Percentiles rank a stretch among this genome's conserved stretches.
These are phyloP conservation scores for Torrubiellomyces zombiae DNA, from an alignment of 2,329 filamentous ascomycete genomes.

Conservation along the genomic window DNA sequence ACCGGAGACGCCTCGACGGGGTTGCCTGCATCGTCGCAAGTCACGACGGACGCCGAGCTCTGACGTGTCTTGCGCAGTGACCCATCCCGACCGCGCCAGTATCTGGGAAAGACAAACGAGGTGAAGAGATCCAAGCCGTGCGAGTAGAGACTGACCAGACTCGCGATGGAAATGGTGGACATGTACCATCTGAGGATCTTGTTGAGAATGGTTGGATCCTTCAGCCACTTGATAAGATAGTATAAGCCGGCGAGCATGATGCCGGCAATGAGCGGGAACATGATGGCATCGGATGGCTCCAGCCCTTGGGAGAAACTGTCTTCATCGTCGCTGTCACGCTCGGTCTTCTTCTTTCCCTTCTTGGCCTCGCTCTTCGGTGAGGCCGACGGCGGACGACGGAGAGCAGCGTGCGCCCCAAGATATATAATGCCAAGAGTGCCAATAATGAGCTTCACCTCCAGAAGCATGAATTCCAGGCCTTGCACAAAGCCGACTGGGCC, in stretches of 20 bases:
- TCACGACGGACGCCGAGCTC: conserved; percentile 19
- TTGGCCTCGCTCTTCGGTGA: conserved; percentile 35
- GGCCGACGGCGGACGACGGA: conserved; percentile 70
- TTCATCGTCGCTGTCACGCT: conserved; percentile 29
- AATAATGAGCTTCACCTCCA: conserved; percentile 33
- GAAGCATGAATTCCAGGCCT: conserved; percentile 23
- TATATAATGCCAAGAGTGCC: conserved; percentile 73
- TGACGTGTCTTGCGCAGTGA: conserved; percentile 28
- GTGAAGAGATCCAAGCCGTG: conserved; percentile 49
- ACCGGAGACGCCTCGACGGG: conserved; percentile 8
- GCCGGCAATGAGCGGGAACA: conserved; percentile 69
- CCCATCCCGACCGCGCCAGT: conserved; percentile 37
- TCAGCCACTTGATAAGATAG: conserved; percentile 74
- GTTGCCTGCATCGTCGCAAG: conserved; percentile 18
- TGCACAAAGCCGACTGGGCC: conserved; percentile 14
- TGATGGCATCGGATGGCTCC: conserved; percentile 58
- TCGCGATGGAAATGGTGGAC: conserved; percentile 61
- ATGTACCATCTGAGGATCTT: conserved; percentile 74
- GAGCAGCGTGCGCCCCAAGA: conserved; percentile 67
- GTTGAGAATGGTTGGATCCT: conserved; percentile 68
- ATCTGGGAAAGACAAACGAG: conserved; percentile 56
- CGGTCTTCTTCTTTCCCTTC: conserved; percentile 21
- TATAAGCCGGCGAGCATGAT: conserved; percentile 60
- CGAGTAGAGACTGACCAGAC: conserved; percentile 55
- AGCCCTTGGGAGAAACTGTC: conserved; percentile 30